phyloP scores from a whole-genome alignment of 164 flowering plant species.

The Macadamia tetraphylla region DNA sequence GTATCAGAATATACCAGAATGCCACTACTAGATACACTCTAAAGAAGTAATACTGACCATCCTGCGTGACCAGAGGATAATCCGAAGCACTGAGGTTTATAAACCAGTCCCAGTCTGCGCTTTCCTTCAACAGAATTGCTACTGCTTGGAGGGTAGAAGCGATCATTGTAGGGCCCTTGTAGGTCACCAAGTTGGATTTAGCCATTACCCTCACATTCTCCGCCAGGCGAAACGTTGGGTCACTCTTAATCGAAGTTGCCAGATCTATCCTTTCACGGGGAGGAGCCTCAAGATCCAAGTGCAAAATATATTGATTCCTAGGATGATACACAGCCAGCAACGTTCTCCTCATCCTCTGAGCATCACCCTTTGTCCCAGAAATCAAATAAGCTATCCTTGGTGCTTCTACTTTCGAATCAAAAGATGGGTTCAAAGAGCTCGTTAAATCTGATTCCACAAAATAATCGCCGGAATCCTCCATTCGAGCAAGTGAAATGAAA shows the following conservation, averaged over 20 bases:
- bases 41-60: slow-evolving; percentile 61
- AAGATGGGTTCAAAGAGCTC: slow-evolving; percentile 17
- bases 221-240: slow-evolving; percentile 63
- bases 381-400: slow-evolving; percentile 92
- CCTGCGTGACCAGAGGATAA: slow-evolving; percentile 97
- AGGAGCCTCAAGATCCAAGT: slow-evolving; percentile 97
- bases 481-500: slow-evolving; percentile 26
- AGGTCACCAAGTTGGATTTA: slow-evolving; percentile 92
- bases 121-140: slow-evolving; percentile 78
- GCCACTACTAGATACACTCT: neutral
- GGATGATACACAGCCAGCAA: slow-evolving; percentile 95
- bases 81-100: slow-evolving; percentile 96
- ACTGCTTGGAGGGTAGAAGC: slow-evolving; percentile 93
- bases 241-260: slow-evolving; percentile 53
- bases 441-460: slow-evolving; percentile 66
- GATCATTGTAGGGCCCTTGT: slow-evolving; percentile 97
- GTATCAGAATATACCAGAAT: neutral
- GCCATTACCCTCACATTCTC: slow-evolving; percentile 90
- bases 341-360: slow-evolving; percentile 81
- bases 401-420: slow-evolving; percentile 23
- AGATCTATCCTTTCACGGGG: slow-evolving; percentile 80
- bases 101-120: slow-evolving; percentile 92
- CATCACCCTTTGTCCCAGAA: slow-evolving; percentile 93
- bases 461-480: slow-evolving; percentile 50
- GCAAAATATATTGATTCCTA: slow-evolving; percentile 80